Evolutionary conservation across 805 yeast species (phyloP).

Genomic region (Sugiyamaella floridensis): DNA sequence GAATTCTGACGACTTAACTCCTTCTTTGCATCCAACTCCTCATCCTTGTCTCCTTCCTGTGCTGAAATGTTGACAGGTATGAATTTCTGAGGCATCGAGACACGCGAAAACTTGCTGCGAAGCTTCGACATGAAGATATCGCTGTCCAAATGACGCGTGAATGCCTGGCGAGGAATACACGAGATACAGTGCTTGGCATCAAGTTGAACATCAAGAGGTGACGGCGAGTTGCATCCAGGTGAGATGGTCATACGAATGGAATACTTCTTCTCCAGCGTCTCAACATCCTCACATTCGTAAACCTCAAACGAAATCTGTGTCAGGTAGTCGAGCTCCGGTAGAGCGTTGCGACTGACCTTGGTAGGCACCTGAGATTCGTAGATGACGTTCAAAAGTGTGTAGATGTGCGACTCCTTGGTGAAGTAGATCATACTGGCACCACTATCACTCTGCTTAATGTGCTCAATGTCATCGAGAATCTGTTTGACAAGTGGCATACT

Average conservation of each 20-base stretch:
- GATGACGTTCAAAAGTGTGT: slow-evolving; percentile 81
- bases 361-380: slow-evolving; percentile 93
- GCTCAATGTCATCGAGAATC: slow-evolving; percentile 70
- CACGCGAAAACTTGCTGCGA: slow-evolving; percentile 75
- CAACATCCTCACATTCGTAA: slow-evolving; percentile 67
- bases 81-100: slow-evolving; percentile 66
- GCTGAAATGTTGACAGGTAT: slow-evolving; percentile 24
- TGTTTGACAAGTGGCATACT: slow-evolving; percentile 90
- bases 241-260: slow-evolving; percentile 86
- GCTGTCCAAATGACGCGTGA: slow-evolving; percentile 90
- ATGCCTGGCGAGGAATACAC: slow-evolving; percentile 82
- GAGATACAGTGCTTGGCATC: slow-evolving; percentile 96
- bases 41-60: background rate
- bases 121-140: slow-evolving; percentile 79
- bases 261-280: slow-evolving; percentile 68
- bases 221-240: slow-evolving; percentile 98
- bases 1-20: background rate
- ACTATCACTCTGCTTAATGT: slow-evolving; percentile 66
- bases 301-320: slow-evolving; percentile 92
- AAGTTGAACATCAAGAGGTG: slow-evolving; percentile 92
- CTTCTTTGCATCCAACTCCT: background rate
- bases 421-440: slow-evolving; percentile 87
- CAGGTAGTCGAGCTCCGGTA: slow-evolving; percentile 92
- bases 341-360: slow-evolving; percentile 87
- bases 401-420: slow-evolving; percentile 95